phyloP scores from a whole-genome alignment of 2,329 filamentous ascomycete species.

The Epichloe sylvatica region DNA sequence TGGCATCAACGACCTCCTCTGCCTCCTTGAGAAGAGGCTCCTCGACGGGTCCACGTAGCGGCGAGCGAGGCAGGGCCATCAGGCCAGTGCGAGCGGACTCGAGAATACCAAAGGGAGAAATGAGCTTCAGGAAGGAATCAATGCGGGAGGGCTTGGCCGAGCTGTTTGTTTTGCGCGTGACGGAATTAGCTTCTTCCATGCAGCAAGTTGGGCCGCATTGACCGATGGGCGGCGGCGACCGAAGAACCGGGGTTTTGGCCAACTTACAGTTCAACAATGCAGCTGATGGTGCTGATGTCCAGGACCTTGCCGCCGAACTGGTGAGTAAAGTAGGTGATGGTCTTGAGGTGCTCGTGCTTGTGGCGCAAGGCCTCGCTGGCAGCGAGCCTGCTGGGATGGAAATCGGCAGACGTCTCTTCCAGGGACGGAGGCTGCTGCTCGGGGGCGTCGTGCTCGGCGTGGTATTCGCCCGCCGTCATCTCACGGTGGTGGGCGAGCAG shows the following conservation, averaged over 20 bases:
- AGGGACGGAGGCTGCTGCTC: constrained; percentile 27
- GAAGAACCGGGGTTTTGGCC: neutral
- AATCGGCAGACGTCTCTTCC: constrained; percentile 47
- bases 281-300: constrained; percentile 96
- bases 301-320: constrained; percentile 96
- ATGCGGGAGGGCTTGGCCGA: constrained; percentile 89
- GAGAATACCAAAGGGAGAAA: constrained; percentile 86
- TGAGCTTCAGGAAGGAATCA: constrained; percentile 93
- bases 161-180: constrained; percentile 24
- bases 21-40: constrained; percentile 66
- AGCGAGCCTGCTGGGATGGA: constrained; percentile 78
- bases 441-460: constrained; percentile 29
- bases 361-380: constrained; percentile 81
- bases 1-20: constrained; percentile 87
- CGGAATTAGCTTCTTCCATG: neutral
- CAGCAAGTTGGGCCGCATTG: too few relatives aligned
- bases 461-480: constrained; percentile 43
- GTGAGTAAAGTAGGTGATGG: constrained; percentile 90
- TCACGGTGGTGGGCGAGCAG: constrained; percentile 89
- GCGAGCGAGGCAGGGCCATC: constrained; percentile 91
- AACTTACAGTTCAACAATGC: constrained; percentile 89
- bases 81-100: constrained; percentile 91
- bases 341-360: constrained; percentile 94
- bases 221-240: too few relatives aligned
- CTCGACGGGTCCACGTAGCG: constrained; percentile 61